Conservation (phyloP, 306 rosid species). For the Fagus sylvatica region DNA sequence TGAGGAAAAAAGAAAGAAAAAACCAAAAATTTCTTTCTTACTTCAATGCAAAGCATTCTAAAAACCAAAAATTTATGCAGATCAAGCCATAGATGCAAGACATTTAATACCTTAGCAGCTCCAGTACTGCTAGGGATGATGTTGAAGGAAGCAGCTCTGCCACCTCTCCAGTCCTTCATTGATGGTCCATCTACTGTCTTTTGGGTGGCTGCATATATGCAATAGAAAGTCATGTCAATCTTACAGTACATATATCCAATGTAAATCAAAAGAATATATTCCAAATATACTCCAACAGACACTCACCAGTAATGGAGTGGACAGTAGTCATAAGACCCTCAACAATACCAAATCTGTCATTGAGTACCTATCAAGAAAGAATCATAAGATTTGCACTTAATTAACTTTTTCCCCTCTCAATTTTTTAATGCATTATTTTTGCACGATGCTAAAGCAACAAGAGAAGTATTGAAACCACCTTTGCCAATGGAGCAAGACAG, state of each 20-base stretch:
- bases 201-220: constrained; percentile 60
- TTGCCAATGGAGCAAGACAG: constrained; percentile 91
- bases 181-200: constrained; percentile 98
- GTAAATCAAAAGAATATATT: constrained; percentile 7
- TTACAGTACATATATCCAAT: background rate
- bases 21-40: too few relatives aligned
- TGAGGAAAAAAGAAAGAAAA: too few relatives aligned
- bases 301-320: constrained; percentile 79
- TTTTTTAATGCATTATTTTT: background rate
- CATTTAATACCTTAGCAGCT: constrained; percentile 72
- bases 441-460: background rate
- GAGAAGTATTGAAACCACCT: constrained; percentile 39
- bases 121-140: constrained; percentile 97
- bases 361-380: constrained; percentile 50
- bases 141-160: constrained; percentile 92
- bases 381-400: background rate
- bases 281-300: constrained; percentile 1
- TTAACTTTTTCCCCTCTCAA: background rate
- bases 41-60: too few relatives aligned
- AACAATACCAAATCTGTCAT: constrained; percentile 78
- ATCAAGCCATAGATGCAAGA: background rate
- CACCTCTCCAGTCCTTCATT: constrained; percentile 94
- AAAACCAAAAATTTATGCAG: background rate
- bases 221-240: background rate
- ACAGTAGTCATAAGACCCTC: constrained; percentile 95